phyloP scores from a whole-genome alignment of 768 basidiomycete genomes.

The Collybia sordida region DNA sequence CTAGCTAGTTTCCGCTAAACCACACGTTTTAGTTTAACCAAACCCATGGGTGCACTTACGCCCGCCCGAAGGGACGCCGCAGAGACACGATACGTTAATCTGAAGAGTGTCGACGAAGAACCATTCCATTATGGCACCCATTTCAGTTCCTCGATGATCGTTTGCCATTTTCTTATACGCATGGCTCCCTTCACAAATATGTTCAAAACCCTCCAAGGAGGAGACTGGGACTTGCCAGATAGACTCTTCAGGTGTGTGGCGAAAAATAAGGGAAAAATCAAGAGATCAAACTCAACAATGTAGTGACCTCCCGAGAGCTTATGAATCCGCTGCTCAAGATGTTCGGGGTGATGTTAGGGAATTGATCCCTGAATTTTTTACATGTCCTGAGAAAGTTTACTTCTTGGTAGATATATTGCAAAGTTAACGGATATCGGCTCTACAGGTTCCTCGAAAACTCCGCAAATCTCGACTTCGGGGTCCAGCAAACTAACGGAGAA shows the following conservation, averaged over 20 bases:
- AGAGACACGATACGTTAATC: constrained; percentile 66
- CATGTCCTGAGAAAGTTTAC: constrained; percentile 69
- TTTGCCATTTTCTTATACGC: constrained; percentile 91
- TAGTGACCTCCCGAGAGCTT: constrained; percentile 79
- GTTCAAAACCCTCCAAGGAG: constrained; percentile 93
- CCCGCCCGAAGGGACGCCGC: constrained; percentile 74
- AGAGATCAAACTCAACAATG: not conserved
- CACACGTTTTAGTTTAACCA: constrained; percentile 54
- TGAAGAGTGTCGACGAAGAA: constrained; percentile 77
- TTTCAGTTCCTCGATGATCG: constrained; percentile 96
- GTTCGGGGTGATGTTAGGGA: constrained; percentile 92
- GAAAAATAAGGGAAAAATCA: not conserved
- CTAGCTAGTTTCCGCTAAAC: not conserved
- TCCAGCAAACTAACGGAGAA: constrained; percentile 70
- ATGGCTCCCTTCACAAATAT: constrained; percentile 90
- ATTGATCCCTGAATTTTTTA: constrained; percentile 87
- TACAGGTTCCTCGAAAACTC: constrained; percentile 81
- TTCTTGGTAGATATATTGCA: not conserved
- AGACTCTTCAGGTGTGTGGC: constrained; percentile 68
- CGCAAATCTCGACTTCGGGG: constrained; percentile 77
- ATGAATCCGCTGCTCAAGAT: constrained; percentile 82
- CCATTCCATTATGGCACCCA: constrained; percentile 96
- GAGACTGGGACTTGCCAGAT: constrained; percentile 93
- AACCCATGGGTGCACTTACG: constrained; percentile 91
- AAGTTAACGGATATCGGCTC: constrained; percentile 1